Percentiles rank a stretch among this genome's conserved stretches.
phyloP scores from a whole-genome alignment of 192 early-diverging fungal species.

The Podila minutissima region DNA sequence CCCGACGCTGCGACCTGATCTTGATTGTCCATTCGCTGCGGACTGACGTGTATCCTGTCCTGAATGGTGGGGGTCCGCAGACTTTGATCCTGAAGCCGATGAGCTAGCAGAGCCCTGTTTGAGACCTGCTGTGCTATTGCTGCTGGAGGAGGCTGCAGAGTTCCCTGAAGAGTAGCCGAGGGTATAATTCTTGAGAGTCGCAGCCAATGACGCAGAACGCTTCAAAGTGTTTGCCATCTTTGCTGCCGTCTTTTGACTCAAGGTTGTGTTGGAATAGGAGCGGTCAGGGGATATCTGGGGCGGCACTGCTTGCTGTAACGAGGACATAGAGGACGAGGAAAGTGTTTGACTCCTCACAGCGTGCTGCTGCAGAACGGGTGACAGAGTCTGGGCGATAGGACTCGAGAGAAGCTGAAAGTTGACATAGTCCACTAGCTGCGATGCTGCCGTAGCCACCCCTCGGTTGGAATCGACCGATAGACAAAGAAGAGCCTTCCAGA shows the following conservation, averaged over 20 bases:
- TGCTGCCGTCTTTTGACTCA: conserved; percentile 27
- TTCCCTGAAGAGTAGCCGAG: conserved; percentile 27
- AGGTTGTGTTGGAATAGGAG: conserved; percentile 21
- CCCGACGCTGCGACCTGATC: conserved; percentile 7
- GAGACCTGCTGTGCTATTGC: not conserved
- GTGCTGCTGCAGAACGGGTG: conserved; percentile 26
- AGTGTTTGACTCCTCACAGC: conserved; percentile 17
- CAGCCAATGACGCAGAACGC: conserved; percentile 53
- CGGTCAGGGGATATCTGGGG: conserved; percentile 29
- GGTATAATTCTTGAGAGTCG: conserved; percentile 50
- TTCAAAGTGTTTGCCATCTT: conserved; percentile 52
- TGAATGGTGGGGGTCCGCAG: not conserved
- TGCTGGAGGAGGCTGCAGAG: not conserved
- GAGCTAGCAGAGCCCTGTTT: not conserved
- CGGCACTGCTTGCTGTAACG: conserved; percentile 24
- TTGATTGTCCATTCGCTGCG: conserved; percentile 14
- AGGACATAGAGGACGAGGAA: conserved; percentile 19
- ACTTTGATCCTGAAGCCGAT: conserved; percentile 4
- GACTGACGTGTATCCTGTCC: conserved; percentile 5
- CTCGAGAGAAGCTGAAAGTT: conserved; percentile 56
- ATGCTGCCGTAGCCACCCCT: conserved; percentile 76
- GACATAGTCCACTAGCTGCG: conserved; percentile 79
- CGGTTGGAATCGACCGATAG: conserved; percentile 86
- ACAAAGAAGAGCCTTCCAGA: conserved; percentile 87
- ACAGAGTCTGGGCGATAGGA: conserved; percentile 22